phyloP scores from a whole-genome alignment of 148 eudicot genomes.

The Rhododendron griersonianum region DNA sequence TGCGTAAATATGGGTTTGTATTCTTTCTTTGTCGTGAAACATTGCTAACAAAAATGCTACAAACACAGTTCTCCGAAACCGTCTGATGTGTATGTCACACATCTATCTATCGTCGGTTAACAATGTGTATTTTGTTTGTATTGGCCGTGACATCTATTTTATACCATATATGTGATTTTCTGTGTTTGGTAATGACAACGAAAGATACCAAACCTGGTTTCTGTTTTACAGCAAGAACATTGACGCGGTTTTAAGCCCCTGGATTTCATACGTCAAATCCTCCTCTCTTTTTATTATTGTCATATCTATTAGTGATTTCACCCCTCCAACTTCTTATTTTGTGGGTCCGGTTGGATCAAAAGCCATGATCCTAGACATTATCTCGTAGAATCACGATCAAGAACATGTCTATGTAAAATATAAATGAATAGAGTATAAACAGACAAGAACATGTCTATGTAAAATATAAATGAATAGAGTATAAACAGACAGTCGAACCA shows the following conservation, averaged over 20 bases:
- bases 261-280: not conserved
- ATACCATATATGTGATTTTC: not conserved
- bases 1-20: not conserved
- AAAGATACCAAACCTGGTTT: conserved; percentile 7
- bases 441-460: not conserved
- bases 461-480: not conserved
- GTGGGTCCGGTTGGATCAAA: not conserved
- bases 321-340: not conserved
- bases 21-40: not conserved
- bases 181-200: not conserved
- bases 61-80: not conserved
- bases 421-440: not conserved
- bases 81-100: not conserved
- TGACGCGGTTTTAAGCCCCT: not conserved
- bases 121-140: no score
- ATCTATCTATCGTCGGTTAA: not conserved
- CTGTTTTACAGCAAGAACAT: not conserved
- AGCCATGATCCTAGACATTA: not conserved
- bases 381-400: not conserved
- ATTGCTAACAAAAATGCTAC: not conserved
- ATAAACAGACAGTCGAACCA: not conserved
- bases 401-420: not conserved
- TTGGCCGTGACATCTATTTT: not conserved
- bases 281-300: not conserved
- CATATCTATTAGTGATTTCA: no score